These are phyloP conservation scores for Tolypocladium endophyticum DNA, from an alignment of 2,329 filamentous ascomycete genomes.

Conservation along the genomic window DNA sequence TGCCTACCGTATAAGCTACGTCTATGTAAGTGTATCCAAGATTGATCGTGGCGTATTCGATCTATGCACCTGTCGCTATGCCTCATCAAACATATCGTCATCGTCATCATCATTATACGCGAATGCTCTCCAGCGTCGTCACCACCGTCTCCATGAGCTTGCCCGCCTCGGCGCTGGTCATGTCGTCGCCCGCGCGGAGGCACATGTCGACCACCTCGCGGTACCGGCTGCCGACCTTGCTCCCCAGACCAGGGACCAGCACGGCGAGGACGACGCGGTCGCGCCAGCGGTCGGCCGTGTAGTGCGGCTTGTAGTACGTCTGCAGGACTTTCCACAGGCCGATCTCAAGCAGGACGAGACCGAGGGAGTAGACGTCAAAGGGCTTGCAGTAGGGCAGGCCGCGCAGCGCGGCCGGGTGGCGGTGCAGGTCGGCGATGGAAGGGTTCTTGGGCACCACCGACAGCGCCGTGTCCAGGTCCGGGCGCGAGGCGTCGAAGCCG, in stretches of 20 bases:
- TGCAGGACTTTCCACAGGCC: slow-evolving; percentile 35
- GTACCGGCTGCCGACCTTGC: slow-evolving; percentile 29
- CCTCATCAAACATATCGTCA: not conserved
- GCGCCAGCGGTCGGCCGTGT: slow-evolving; percentile 29
- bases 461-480: slow-evolving; percentile 37
- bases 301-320: slow-evolving; percentile 29
- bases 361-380: slow-evolving; percentile 43
- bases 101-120: slow-evolving; percentile 11
- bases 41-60: not conserved
- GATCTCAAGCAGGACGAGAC: slow-evolving; percentile 39
- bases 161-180: slow-evolving; percentile 24
- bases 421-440: slow-evolving; percentile 32
- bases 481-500: slow-evolving; percentile 45
- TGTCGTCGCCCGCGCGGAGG: slow-evolving; percentile 24
- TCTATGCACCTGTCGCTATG: not conserved
- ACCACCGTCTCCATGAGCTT: slow-evolving; percentile 32
- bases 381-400: slow-evolving; percentile 33
- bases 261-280: slow-evolving; percentile 29
- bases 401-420: slow-evolving; percentile 31
- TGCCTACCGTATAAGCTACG: not conserved
- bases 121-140: slow-evolving; percentile 26
- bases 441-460: slow-evolving; percentile 33
- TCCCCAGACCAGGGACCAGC: slow-evolving; percentile 28
- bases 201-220: slow-evolving; percentile 30
- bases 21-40: not conserved